These are phyloP conservation scores for Phytopythium oedochilum DNA, from an alignment of 352 stramenopile genomes.

Conservation along the genomic window DNA sequence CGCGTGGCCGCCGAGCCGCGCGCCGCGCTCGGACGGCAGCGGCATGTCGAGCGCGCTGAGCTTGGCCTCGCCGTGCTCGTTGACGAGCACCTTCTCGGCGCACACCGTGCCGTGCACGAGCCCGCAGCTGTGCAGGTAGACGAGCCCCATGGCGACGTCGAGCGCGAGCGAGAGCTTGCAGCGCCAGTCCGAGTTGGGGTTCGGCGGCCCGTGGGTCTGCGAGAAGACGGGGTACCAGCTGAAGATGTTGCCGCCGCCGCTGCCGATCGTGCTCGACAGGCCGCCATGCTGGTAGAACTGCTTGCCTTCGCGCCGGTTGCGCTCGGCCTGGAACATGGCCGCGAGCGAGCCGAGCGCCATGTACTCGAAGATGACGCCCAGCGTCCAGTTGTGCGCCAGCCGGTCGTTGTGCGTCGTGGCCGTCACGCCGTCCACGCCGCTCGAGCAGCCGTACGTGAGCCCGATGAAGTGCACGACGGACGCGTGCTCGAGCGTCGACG, in stretches of 20 bases:
- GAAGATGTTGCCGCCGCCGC: conserved; percentile 41
- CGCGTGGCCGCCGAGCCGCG: neutral
- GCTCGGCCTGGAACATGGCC: conserved; percentile 51
- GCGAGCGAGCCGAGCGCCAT: conserved; percentile 65
- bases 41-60: conserved; percentile 66
- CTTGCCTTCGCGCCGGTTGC: conserved; percentile 52
- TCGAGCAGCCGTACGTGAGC: conserved; percentile 52
- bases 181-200: conserved; percentile 44
- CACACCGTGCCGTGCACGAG: conserved; percentile 56
- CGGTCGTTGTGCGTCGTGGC: conserved; percentile 19
- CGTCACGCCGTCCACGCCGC: conserved; percentile 22
- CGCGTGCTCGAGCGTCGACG: conserved; percentile 50
- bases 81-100: conserved; percentile 64
- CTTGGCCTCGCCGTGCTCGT: conserved; percentile 72
- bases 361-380: conserved; percentile 73
- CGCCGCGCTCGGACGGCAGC: conserved; percentile 19
- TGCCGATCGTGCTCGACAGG: conserved; percentile 26
- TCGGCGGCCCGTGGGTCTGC: conserved; percentile 31
- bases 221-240: conserved; percentile 48
- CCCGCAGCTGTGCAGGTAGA: conserved; percentile 67
- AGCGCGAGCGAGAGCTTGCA: conserved; percentile 77
- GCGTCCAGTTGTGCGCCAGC: conserved; percentile 42
- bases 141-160: conserved; percentile 74
- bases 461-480: conserved; percentile 80
- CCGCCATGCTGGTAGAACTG: conserved; percentile 31